phyloP scores from a whole-genome alignment of 1,284 basidiomycete species.

The Pascua guehoae region DNA sequence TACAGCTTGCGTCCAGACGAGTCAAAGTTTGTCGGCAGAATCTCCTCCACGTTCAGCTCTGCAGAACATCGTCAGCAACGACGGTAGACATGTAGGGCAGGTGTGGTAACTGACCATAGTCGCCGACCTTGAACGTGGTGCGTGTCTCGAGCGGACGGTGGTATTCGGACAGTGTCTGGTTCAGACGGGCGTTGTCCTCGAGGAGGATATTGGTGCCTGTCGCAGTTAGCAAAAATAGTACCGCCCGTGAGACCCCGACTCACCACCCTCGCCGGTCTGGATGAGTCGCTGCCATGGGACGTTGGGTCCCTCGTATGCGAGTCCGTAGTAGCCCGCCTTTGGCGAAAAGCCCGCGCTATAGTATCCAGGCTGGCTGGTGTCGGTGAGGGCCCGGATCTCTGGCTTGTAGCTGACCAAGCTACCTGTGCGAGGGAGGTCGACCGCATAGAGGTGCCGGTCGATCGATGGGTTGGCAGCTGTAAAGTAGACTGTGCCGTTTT shows the following conservation, averaged over 20 bases:
- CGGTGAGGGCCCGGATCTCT: constrained; percentile 60
- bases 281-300: constrained; percentile 83
- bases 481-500: constrained; percentile 75
- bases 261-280: constrained; percentile 56
- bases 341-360: constrained; percentile 75
- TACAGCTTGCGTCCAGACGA: constrained; percentile 87
- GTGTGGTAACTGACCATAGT: constrained; percentile 49
- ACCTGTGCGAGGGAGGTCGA: constrained; percentile 57
- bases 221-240: too few relatives aligned
- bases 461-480: constrained; percentile 76
- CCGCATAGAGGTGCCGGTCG: constrained; percentile 78
- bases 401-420: constrained; percentile 26
- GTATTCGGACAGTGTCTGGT: constrained; percentile 65
- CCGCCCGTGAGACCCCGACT: too few relatives aligned
- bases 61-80: too few relatives aligned
- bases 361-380: constrained; percentile 59
- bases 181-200: constrained; percentile 69
- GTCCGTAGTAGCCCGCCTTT: constrained; percentile 73
- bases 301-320: constrained; percentile 74
- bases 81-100: too few relatives aligned
- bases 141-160: constrained; percentile 67
- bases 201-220: constrained; percentile 52
- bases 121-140: constrained; percentile 71
- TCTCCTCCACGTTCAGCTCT: constrained; percentile 81
- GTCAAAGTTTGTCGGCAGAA: constrained; percentile 87